Conservation (phyloP, 345 rosid genomes). For the Excoecaria cochinchinensis region DNA sequence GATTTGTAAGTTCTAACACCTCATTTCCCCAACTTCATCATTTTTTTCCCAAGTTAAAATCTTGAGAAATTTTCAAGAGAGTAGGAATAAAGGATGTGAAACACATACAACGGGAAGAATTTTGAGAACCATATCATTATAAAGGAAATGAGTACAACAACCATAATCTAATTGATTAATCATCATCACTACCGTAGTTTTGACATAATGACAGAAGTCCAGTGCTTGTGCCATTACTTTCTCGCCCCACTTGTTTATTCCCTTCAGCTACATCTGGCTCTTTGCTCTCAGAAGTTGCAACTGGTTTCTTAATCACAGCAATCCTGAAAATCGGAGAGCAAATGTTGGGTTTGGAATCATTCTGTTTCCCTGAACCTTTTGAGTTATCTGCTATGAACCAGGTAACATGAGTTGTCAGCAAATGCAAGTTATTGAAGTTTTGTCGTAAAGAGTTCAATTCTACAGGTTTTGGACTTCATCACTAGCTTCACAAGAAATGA, state of each 20-base stretch:
- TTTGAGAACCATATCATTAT: background rate
- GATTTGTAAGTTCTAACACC: too few species aligned
- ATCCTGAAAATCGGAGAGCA: conserved; percentile 40
- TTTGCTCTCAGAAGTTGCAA: conserved; percentile 16
- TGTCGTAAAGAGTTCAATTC: background rate
- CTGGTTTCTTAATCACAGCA: conserved; percentile 51
- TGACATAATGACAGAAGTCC: conserved; percentile 61
- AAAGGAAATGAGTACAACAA: background rate
- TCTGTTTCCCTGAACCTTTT: conserved; percentile 17
- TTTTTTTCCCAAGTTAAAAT: too few species aligned
- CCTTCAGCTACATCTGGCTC: conserved; percentile 32
- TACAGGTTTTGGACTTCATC: background rate
- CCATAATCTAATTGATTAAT: conserved; percentile 19
- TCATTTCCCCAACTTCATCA: too few species aligned
- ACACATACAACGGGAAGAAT: too few species aligned
- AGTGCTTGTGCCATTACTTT: conserved; percentile 15
- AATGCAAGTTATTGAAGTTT: background rate
- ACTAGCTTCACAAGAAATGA: background rate
- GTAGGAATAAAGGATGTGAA: too few species aligned
- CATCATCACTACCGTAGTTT: conserved; percentile 66
- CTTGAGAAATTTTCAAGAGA: too few species aligned
- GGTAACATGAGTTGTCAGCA: background rate
- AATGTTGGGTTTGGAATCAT: conserved; percentile 30
- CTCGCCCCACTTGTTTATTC: conserved; percentile 26
- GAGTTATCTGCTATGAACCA: conserved; percentile 25